These are phyloP conservation scores for Umbilicaria muhlenbergii DNA, from an alignment of 495 filamentous ascomycete genomes.

Conservation along the genomic window DNA sequence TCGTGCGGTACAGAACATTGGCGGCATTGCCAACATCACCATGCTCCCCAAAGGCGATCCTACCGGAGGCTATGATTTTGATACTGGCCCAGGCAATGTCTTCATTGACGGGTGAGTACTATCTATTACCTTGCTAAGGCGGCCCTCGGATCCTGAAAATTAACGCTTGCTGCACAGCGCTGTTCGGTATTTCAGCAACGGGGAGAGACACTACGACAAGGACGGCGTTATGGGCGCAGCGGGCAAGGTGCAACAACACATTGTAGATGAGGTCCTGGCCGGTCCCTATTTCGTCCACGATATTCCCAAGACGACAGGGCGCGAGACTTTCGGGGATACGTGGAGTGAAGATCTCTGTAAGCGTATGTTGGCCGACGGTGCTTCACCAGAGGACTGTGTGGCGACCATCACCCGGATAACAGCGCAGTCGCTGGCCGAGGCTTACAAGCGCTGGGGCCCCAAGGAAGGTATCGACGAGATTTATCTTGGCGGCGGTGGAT, in stretches of 20 bases:
- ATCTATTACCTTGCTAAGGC: too few relatives aligned
- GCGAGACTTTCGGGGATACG: constrained; percentile 41
- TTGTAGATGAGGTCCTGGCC: constrained; percentile 35
- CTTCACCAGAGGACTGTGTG: constrained; percentile 33
- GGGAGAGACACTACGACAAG: constrained; percentile 21
- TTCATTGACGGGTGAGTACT: constrained; percentile 19
- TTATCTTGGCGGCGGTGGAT: constrained; percentile 17
- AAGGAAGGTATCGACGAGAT: constrained; percentile 18
- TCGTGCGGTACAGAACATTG: constrained; percentile 44
- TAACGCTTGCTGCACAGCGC: neutral
- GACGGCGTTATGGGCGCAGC: constrained; percentile 37
- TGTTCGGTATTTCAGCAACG: constrained; percentile 22
- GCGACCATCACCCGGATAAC: constrained; percentile 42
- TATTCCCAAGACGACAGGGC: constrained; percentile 41
- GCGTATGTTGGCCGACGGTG: constrained; percentile 25
- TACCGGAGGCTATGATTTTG: constrained; percentile 27
- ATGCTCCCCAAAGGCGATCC: constrained; percentile 37
- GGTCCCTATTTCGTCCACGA: constrained; percentile 32
- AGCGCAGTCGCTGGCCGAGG: constrained; percentile 37
- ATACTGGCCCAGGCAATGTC: constrained; percentile 25
- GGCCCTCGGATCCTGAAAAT: too few relatives aligned
- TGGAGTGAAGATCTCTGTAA: constrained; percentile 31
- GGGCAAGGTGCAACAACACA: constrained; percentile 33
- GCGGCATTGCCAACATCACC: constrained; percentile 43
- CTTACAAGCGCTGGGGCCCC: constrained; percentile 36